Percentiles rank a stretch among this genome's conserved stretches.
Conservation (phyloP, 2,329 filamentous ascomycete genomes). For the Fusarium chaquense region DNA sequence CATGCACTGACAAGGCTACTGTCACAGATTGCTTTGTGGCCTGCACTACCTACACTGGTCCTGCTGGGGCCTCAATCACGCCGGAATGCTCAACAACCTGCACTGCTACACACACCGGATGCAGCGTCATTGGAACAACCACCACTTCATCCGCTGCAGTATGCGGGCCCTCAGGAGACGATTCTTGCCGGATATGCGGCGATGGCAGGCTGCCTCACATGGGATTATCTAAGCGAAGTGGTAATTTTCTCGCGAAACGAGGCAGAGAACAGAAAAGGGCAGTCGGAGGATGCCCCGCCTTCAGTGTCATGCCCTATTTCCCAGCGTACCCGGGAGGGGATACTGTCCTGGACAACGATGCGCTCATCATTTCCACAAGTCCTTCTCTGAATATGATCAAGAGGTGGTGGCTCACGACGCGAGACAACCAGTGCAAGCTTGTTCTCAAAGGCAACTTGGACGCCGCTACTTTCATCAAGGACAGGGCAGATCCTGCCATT, state of each 20-base stretch:
- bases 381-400: neutral
- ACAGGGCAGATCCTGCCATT: neutral
- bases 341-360: neutral
- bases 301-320: rapidly evolving
- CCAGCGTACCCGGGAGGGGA: neutral
- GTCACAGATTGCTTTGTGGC: constrained; percentile 35
- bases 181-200: neutral
- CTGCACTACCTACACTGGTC: constrained; percentile 27
- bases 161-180: neutral
- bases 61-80: neutral
- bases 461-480: neutral
- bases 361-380: neutral
- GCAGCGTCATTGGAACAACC: constrained; percentile 7
- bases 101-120: constrained; percentile 27
- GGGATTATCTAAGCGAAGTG: neutral
- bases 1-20: constrained; percentile 25
- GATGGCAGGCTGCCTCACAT: too few relatives aligned
- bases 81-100: constrained; percentile 23
- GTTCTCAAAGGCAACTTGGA: neutral
- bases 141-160: constrained; percentile 12
- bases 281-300: neutral
- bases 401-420: neutral
- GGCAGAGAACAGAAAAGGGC: too few relatives aligned
- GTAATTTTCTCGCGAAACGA: neutral
- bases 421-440: neutral